Base-by-base conservation (phyloP, 176 grass and related monocot genomes). In the Oryza rufipogon region DNA sequence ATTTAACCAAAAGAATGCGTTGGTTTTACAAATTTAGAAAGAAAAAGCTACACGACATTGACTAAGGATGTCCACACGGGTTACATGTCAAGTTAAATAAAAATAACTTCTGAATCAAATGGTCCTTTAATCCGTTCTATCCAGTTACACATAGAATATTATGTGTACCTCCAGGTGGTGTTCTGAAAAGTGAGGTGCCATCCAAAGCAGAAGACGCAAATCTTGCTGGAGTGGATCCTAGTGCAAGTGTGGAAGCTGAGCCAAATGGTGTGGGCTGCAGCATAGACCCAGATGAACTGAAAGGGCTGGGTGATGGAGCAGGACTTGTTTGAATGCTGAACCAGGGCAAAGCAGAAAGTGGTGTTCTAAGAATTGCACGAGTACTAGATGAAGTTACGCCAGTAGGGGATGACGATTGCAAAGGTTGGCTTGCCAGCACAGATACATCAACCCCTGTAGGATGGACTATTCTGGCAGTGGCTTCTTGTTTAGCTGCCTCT, bases 401-500 rank as follows among this genome's bases (percentile, higher is more conserved):
- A 58, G 28, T 80, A 15, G 83, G 77, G 54, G 38, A 73, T 78
- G 76, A 39, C 79, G 78, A 80, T 88, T 85, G 51, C 38, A 79
- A 69, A 10, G 64, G 52, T 66, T 67, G 56, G 75, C n/a, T 93
- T 80, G 75, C 42, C n/a, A 78, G 15, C 64, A 56, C 23, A 64
- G 89, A 75, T 49, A 56, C 71, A 64, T 32, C 36, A 41, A 66
- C 47, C 32, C 64, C 86, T 36, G 71, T 92, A 34, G 89, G 92
- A 75, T 95, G 91, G 30, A 95, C 66, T 84, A 71, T 89, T 89
- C 82, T 93, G 7, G 83, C 76, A 45, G 87, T 73, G 13, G 77
- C 87, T 88, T 95, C 83, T 89, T 82, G 80, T 79, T 88, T 91
- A 72, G 87, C 89, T 41, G 46, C 66, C 52, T 90, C 96, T 80